phyloP scores from a whole-genome alignment of 208 protist species.

The Spongospora subterranea region DNA sequence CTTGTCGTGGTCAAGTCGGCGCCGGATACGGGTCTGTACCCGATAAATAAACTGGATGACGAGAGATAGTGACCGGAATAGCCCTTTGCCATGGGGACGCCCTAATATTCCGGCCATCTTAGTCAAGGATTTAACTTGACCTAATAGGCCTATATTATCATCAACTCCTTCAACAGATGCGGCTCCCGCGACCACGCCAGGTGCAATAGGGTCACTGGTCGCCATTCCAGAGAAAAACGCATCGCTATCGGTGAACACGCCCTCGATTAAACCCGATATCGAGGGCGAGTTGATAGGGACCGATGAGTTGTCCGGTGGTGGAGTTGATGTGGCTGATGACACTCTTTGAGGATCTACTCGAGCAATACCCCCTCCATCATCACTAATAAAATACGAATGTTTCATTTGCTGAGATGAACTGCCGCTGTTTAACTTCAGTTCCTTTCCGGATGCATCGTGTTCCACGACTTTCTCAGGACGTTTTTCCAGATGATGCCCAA shows the following conservation, averaged over 20 bases:
- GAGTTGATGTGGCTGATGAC: neutral
- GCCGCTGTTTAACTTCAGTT: neutral
- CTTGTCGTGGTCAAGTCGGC: neutral
- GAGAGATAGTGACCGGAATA: neutral
- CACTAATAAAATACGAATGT: too few relatives aligned
- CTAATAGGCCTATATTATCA: neutral
- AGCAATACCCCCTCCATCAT: too few relatives aligned
- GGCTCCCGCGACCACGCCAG: too few relatives aligned
- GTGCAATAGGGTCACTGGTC: too few relatives aligned
- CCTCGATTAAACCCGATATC: too few relatives aligned
- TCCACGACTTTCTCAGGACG: neutral
- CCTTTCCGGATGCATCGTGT: neutral
- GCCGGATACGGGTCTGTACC: neutral
- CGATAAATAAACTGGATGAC: constrained; percentile 3
- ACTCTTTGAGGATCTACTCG: neutral
- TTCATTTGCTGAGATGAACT: neutral
- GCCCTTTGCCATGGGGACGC: neutral
- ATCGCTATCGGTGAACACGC: too few relatives aligned
- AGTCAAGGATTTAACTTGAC: neutral
- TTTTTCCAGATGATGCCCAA: neutral
- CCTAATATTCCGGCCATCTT: neutral
- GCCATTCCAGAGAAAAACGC: too few relatives aligned
- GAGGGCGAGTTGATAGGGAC: too few relatives aligned
- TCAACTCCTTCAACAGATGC: neutral
- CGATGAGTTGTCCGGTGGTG: too few relatives aligned